A percentile compares a stretch with the other conserved stretches of the same genome.
These are phyloP conservation scores for Euphrasia arctica DNA, from an alignment of 305 asterid species.

Conservation along the genomic window DNA sequence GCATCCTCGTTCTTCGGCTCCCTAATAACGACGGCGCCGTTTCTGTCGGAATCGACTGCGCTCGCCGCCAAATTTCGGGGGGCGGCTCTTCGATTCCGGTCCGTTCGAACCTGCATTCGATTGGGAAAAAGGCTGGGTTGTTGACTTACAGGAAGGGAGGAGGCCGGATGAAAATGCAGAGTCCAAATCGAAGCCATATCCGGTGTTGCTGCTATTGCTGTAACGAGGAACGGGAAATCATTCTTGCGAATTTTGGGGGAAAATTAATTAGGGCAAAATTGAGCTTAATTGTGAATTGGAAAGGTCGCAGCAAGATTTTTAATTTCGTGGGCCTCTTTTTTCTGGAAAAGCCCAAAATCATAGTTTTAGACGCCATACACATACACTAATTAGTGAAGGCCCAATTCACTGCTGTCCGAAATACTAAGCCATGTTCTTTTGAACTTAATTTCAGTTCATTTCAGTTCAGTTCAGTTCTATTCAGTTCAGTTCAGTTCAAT, in stretches of 20 bases:
- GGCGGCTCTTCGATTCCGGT: conserved; percentile 28
- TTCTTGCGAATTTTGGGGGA: conserved; percentile 23
- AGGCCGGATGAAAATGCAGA: conserved; percentile 38
- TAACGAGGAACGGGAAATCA: conserved; percentile 24
- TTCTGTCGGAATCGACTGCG: conserved; percentile 42
- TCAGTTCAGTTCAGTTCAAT: too few species aligned
- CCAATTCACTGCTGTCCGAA: too few species aligned
- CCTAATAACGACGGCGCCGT: conserved; percentile 28
- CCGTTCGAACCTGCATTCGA: conserved; percentile 32
- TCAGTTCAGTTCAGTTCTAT: too few species aligned
- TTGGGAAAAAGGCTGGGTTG: conserved; percentile 6
- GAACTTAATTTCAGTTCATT: too few species aligned
- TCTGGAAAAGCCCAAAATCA: too few species aligned
- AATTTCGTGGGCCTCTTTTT: too few species aligned
- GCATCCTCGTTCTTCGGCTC: conserved; percentile 27
- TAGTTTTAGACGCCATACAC: too few species aligned
- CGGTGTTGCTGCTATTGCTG: conserved; percentile 11
- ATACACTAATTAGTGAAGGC: too few species aligned
- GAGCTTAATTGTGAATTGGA: conserved; percentile 15
- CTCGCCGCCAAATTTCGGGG: conserved; percentile 38
- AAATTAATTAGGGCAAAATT: conserved; percentile 30
- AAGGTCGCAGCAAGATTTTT: too few species aligned
- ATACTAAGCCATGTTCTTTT: too few species aligned
- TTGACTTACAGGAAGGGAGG: conserved; percentile 41
- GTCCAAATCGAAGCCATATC: conserved; percentile 63